Evolutionary conservation across 805 yeast species (phyloP).

Genomic region (Starmerella lactis-condensi): DNA sequence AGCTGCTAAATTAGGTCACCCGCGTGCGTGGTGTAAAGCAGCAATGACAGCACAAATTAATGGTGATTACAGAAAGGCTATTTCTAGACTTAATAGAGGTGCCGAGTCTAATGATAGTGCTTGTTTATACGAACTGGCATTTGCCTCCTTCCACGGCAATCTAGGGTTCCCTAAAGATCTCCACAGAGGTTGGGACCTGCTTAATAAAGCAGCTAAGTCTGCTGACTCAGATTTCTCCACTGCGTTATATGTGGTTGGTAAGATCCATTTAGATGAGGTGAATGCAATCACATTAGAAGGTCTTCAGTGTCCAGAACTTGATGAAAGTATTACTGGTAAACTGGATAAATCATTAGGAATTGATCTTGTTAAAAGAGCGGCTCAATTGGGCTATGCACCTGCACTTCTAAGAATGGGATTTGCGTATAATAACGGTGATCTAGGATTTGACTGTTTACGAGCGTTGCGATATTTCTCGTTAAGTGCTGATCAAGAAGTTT

Average conservation of each 20-base stretch:
- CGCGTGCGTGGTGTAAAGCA: constrained; percentile 24
- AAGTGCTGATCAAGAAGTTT: constrained; percentile 22
- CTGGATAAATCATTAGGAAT: neutral
- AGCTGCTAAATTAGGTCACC: constrained; percentile 21
- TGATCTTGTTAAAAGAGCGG: constrained; percentile 21
- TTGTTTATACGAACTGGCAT: constrained; percentile 24
- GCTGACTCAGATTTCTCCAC: constrained; percentile 26
- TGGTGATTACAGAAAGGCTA: constrained; percentile 20
- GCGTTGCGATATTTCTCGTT: constrained; percentile 22
- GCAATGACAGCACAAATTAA: constrained; percentile 16
- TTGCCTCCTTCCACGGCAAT: constrained; percentile 19
- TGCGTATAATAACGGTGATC: constrained; percentile 21
- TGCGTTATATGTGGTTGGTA: constrained; percentile 25
- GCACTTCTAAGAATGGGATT: constrained; percentile 24
- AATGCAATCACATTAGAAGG: constrained; percentile 16
- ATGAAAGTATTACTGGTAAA: neutral
- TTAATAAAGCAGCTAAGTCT: constrained; percentile 18
- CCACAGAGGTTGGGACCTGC: constrained; percentile 14
- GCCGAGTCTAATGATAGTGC: constrained; percentile 23
- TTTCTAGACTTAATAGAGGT: constrained; percentile 23
- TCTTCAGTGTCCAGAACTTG: constrained; percentile 3
- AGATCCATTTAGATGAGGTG: constrained; percentile 23
- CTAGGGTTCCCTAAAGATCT: constrained; percentile 17
- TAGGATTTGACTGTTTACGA: constrained; percentile 20
- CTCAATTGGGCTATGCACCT: constrained; percentile 24